Evolutionary conservation across 768 basidiomycete species (phyloP).

Genomic region (Cubamyces sp.): DNA sequence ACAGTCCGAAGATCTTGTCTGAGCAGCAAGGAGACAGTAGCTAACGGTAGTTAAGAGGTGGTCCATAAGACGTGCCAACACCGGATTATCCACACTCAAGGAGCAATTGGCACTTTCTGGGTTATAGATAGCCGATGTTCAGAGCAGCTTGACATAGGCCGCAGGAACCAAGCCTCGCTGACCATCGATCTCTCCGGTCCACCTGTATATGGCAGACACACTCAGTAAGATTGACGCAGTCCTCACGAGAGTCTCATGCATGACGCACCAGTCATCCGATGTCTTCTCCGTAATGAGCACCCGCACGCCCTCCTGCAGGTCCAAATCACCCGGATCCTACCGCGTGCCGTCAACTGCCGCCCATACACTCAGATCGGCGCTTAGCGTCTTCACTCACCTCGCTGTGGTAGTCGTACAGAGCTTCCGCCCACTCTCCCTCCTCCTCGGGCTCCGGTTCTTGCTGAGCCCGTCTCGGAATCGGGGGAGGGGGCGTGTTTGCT

Average conservation of each 20-base stretch:
- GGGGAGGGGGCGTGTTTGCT: constrained; percentile 24
- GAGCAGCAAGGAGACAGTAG: too few relatives aligned
- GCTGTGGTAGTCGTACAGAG: constrained; percentile 73
- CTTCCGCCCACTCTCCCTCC: constrained; percentile 78
- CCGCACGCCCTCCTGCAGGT: constrained; percentile 56
- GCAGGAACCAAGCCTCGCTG: constrained; percentile 35
- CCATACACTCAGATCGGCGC: not conserved
- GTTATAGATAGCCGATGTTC: not conserved
- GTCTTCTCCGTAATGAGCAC: constrained; percentile 68
- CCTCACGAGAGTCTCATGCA: not conserved
- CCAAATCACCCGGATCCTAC: constrained; percentile 73
- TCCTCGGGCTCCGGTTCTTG: constrained; percentile 42
- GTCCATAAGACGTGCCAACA: too few relatives aligned
- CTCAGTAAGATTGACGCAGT: not conserved
- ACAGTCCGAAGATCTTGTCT: too few relatives aligned
- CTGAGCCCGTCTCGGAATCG: constrained; percentile 36
- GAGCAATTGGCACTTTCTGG: too few relatives aligned
- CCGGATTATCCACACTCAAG: too few relatives aligned
- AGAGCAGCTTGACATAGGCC: constrained; percentile 35
- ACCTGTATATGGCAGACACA: constrained; percentile 27
- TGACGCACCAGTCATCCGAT: constrained; percentile 74
- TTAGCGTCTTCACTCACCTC: constrained; percentile 43
- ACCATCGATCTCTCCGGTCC: constrained; percentile 35
- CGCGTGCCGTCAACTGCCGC: constrained; percentile 10
- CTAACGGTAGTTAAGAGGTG: too few relatives aligned